Evolutionary conservation across 2,329 filamentous ascomycete species (phyloP).

Genomic region (Clarireedia monteithiana): DNA sequence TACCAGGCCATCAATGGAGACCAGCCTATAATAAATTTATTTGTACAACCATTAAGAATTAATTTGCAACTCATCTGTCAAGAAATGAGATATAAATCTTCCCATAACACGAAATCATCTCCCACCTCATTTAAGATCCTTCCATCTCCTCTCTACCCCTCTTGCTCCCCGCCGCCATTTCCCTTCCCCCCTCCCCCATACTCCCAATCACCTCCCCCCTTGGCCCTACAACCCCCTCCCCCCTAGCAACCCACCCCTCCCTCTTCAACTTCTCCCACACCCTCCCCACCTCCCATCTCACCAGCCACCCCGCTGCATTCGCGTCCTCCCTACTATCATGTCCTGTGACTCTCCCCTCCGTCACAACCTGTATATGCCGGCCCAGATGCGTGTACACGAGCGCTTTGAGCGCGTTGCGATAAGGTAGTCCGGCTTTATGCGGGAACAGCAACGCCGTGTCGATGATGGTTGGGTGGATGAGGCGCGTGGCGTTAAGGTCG

Average conservation of each 20-base stretch:
- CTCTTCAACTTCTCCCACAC: constrained; percentile 61
- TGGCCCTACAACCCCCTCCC: constrained; percentile 33
- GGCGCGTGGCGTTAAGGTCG: constrained; percentile 74
- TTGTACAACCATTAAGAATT: no score
- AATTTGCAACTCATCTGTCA: no score
- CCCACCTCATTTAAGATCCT: neutral
- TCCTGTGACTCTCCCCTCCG: constrained; percentile 38
- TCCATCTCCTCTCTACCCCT: neutral
- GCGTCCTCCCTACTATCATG: constrained; percentile 95
- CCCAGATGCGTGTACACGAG: constrained; percentile 65
- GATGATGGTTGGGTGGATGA: constrained; percentile 78
- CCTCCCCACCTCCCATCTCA: constrained; percentile 60
- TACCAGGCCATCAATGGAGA: no score
- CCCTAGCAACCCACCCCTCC: constrained; percentile 57
- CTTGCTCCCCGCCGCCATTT: neutral
- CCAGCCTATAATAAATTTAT: no score
- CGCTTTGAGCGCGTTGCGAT: constrained; percentile 67
- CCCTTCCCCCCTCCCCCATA: neutral
- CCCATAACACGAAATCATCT: no score
- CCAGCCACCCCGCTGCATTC: constrained; percentile 78
- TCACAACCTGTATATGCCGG: constrained; percentile 69
- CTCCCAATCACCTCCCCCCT: neutral
- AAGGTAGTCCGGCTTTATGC: constrained; percentile 67
- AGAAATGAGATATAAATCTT: no score
- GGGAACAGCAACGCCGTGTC: constrained; percentile 84